A percentile compares a stretch with the other conserved stretches of the same genome.
Evolutionary conservation across 139 green algal genomes (phyloP).

Genomic region (Chlorella sp.): DNA sequence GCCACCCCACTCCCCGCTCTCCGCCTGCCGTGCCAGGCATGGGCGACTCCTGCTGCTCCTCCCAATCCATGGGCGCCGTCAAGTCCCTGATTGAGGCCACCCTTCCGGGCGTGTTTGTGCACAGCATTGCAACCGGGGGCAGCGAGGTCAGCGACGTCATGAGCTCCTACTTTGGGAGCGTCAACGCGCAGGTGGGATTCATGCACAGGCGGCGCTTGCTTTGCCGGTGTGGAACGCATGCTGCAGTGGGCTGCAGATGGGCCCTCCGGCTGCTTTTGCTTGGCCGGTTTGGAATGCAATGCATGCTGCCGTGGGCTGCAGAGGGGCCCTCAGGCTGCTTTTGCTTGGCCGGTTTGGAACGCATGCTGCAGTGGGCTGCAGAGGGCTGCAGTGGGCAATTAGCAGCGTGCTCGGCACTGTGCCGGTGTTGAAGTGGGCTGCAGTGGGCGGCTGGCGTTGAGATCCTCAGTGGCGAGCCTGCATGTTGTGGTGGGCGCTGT

Average conservation of each 20-base stretch:
- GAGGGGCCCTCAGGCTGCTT: neutral
- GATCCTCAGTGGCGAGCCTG: too few species aligned
- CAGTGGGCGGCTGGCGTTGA: neutral
- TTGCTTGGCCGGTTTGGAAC: neutral
- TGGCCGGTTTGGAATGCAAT: neutral
- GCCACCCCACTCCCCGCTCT: too few species aligned
- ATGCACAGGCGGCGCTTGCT: neutral
- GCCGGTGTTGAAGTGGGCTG: neutral
- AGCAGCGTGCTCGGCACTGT: too few species aligned
- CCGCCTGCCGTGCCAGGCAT: conserved; percentile 84
- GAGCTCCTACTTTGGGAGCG: conserved; percentile 73
- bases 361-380: neutral
- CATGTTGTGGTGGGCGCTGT: too few species aligned
- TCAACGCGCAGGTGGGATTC: conserved; percentile 80
- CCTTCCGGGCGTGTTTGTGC: conserved; percentile 73
- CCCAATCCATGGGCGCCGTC: conserved; percentile 61
- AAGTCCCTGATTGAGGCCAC: conserved; percentile 50
- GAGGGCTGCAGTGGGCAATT: neutral
- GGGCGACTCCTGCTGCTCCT: conserved; percentile 75
- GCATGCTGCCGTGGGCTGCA: neutral
- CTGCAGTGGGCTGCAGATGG: neutral
- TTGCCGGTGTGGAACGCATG: neutral
- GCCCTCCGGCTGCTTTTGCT: neutral
- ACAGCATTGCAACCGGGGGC: conserved; percentile 75
- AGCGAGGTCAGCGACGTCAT: conserved; percentile 48